Evolutionary conservation across 345 rosid genomes (phyloP).

Genomic region (Camelina hispida): DNA sequence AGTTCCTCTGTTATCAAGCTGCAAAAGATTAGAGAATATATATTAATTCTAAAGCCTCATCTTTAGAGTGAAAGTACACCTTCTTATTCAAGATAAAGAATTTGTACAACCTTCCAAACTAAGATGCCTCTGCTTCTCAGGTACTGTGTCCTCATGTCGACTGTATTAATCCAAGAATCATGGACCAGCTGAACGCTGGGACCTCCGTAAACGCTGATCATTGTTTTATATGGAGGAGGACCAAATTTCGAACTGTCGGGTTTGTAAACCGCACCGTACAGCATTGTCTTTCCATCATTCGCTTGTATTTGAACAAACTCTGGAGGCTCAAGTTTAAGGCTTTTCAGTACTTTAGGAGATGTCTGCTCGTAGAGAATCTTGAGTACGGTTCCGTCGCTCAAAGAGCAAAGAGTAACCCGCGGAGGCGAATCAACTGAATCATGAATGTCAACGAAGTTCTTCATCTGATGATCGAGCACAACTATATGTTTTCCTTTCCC

Average conservation of each 20-base stretch:
- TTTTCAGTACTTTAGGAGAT: conserved; percentile 56
- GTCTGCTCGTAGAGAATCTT: conserved; percentile 73
- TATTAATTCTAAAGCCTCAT: neutral
- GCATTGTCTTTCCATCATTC: conserved; percentile 58
- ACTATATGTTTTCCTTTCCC: conserved; percentile 85
- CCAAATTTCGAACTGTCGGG: conserved; percentile 78
- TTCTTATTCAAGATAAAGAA: conserved; percentile 13
- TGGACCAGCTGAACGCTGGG: conserved; percentile 76
- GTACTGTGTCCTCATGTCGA: conserved; percentile 95
- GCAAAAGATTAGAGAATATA: conserved; percentile 34
- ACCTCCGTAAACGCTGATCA: conserved; percentile 89
- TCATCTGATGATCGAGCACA: conserved; percentile 86
- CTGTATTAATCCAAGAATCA: conserved; percentile 83
- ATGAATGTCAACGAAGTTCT: conserved; percentile 80
- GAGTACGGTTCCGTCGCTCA: conserved; percentile 63
- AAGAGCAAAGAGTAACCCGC: conserved; percentile 65
- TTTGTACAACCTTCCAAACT: conserved; percentile 79
- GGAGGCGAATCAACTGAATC: conserved; percentile 86
- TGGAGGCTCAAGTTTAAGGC: conserved; percentile 76
- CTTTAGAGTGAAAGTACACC: conserved; percentile 6
- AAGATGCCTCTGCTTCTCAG: conserved; percentile 87
- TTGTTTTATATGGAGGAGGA: conserved; percentile 91
- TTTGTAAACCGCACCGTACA: conserved; percentile 82
- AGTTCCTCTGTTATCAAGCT: conserved; percentile 95
- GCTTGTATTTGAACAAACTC: conserved; percentile 72